Percentiles rank a stretch among this genome's conserved stretches.
Conservation (phyloP, 257 asterid species). For the Solanum clarkiae region DNA sequence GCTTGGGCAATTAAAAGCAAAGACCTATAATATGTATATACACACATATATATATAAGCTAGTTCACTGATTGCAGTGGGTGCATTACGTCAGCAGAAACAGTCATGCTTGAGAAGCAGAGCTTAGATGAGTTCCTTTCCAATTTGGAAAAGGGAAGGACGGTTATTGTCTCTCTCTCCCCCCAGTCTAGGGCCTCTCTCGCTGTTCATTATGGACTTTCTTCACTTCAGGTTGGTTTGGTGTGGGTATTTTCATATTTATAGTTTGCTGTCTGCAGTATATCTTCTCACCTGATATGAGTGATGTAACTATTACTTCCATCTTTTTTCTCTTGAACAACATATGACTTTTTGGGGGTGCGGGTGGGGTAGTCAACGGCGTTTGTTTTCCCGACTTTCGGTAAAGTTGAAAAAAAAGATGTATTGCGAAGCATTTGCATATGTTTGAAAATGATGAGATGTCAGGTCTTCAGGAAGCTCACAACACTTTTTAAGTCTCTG, state of each 20-base stretch:
- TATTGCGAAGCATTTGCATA: not conserved
- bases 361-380: not conserved
- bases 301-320: not conserved
- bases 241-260: not conserved
- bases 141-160: slow-evolving; percentile 56
- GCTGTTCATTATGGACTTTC: slow-evolving; percentile 82
- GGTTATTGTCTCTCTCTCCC: slow-evolving; percentile 74
- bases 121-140: slow-evolving; percentile 77
- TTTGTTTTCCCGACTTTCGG: not conserved
- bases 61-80: slow-evolving; percentile 50
- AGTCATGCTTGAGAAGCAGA: slow-evolving; percentile 97
- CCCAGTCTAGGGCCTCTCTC: slow-evolving; percentile 95
- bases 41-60: not conserved
- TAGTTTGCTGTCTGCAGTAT: not conserved
- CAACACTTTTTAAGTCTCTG: slow-evolving; percentile 72
- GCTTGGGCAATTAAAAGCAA: not conserved
- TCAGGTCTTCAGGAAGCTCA: slow-evolving; percentile 75
- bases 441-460: not conserved
- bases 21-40: not conserved
- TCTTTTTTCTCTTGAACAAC: not conserved
- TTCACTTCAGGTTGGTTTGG: slow-evolving; percentile 42
- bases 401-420: not conserved
- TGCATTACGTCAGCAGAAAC: slow-evolving; percentile 98
- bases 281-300: not conserved
- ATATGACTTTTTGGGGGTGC: not conserved